phyloP scores from a whole-genome alignment of 352 stramenopile genomes.

The Globisporangium polare region DNA sequence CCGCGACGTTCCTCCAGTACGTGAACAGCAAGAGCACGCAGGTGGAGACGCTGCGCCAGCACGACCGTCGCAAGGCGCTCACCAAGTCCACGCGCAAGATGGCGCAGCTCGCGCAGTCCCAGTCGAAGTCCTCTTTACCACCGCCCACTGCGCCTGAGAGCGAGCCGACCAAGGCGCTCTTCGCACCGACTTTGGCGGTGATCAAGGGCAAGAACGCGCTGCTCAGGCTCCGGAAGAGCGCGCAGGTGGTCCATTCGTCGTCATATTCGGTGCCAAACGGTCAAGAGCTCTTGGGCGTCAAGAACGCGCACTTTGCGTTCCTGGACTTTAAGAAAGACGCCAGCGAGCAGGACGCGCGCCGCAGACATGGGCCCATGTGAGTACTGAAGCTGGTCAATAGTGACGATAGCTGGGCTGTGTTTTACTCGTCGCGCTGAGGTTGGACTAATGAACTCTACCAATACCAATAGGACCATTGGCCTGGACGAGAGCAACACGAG shows the following conservation, averaged over 20 bases:
- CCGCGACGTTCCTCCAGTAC: slow-evolving; percentile 41
- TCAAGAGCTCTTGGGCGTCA: slow-evolving; percentile 16
- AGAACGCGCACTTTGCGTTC: slow-evolving; percentile 64
- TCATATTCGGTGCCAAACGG: background rate
- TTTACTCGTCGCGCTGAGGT: background rate
- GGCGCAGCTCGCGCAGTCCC: slow-evolving; percentile 27
- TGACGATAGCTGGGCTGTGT: background rate
- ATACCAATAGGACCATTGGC: slow-evolving; percentile 19
- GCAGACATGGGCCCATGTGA: slow-evolving; percentile 21
- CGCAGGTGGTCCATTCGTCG: background rate
- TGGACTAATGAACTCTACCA: background rate
- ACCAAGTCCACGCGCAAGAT: slow-evolving; percentile 25
- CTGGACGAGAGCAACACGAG: slow-evolving; percentile 44
- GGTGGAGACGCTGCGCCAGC: slow-evolving; percentile 30
- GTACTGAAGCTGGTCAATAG: background rate
- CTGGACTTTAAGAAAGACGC: slow-evolving; percentile 38
- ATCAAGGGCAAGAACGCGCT: slow-evolving; percentile 30
- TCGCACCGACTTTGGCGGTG: slow-evolving; percentile 24
- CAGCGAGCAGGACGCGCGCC: slow-evolving; percentile 1
- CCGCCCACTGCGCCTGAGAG: too few relatives aligned
- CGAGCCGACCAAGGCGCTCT: slow-evolving; percentile 19
- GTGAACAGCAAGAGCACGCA: slow-evolving; percentile 37
- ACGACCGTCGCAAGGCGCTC: slow-evolving; percentile 41
- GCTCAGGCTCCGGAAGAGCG: slow-evolving; percentile 16
- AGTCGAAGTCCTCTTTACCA: slow-evolving; percentile 12